Evolutionary conservation across 2,329 filamentous ascomycete genomes (phyloP).

Genomic region (Fusarium concolor): DNA sequence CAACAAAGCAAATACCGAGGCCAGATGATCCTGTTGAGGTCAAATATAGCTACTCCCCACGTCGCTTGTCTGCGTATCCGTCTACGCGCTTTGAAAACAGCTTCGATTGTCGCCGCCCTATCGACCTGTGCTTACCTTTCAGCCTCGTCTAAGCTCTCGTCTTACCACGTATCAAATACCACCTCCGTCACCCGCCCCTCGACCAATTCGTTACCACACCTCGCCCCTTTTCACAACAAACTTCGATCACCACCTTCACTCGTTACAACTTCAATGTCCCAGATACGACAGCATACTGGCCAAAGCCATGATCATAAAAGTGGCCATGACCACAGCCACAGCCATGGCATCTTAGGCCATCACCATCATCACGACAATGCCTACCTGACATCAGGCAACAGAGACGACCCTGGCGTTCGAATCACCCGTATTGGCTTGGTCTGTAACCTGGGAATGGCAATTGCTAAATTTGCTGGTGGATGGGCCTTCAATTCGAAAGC

Average conservation of each 20-base stretch:
- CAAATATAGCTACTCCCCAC: slow-evolving; percentile 37
- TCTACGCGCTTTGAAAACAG: slow-evolving; percentile 40
- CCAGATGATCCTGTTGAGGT: slow-evolving; percentile 41
- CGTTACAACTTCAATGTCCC: slow-evolving; percentile 48
- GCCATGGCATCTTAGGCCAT: slow-evolving; percentile 53
- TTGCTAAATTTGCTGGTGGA: slow-evolving; percentile 91
- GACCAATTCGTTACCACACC: slow-evolving; percentile 40
- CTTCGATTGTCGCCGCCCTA: slow-evolving; percentile 42
- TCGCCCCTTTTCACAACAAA: slow-evolving; percentile 39
- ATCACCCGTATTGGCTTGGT: slow-evolving; percentile 71
- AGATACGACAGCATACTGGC: slow-evolving; percentile 50
- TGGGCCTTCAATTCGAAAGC: slow-evolving; percentile 96
- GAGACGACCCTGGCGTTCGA: slow-evolving; percentile 75
- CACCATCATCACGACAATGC: slow-evolving; percentile 92
- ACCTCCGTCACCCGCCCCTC: slow-evolving; percentile 21
- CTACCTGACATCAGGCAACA: slow-evolving; percentile 89
- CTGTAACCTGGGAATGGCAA: slow-evolving; percentile 93
- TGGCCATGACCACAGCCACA: slow-evolving; percentile 41
- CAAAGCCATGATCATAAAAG: slow-evolving; percentile 34
- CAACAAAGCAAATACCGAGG: slow-evolving; percentile 35
- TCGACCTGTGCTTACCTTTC: slow-evolving; percentile 44
- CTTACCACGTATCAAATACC: slow-evolving; percentile 37
- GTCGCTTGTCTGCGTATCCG: slow-evolving; percentile 36
- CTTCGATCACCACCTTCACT: slow-evolving; percentile 35
- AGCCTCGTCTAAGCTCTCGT: slow-evolving; percentile 36